These are phyloP conservation scores for Neurospora sp. DNA, from an alignment of 495 filamentous ascomycete genomes.

Conservation along the genomic window DNA sequence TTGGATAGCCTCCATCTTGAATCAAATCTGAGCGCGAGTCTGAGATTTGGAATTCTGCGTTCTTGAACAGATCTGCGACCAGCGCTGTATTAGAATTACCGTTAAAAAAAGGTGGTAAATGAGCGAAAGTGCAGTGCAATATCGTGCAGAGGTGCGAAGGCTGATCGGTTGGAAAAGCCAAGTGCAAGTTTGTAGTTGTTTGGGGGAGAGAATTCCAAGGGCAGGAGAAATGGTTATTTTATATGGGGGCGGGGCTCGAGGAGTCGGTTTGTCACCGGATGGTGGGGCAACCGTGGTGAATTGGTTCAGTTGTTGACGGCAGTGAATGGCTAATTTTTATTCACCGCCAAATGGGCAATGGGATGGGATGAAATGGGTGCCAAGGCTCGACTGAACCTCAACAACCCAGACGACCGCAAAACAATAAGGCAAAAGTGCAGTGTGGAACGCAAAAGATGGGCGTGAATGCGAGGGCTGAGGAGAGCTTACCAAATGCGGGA, in stretches of 20 bases:
- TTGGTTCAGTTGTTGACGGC: neutral
- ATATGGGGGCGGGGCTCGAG: neutral
- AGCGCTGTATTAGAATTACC: constrained; percentile 5
- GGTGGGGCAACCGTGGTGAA: neutral
- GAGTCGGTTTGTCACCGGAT: neutral
- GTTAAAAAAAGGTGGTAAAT: neutral
- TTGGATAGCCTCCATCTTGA: constrained; percentile 75
- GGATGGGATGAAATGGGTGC: neutral
- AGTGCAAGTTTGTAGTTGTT: neutral
- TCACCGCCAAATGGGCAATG: neutral
- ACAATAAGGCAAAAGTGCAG: no score
- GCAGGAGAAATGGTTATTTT: neutral
- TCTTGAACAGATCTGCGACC: constrained; percentile 14
- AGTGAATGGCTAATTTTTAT: neutral
- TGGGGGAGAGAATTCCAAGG: neutral
- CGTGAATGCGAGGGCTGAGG: constrained; percentile 2
- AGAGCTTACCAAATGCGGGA: constrained; percentile 69
- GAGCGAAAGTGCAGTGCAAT: neutral
- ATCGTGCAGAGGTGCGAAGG: neutral
- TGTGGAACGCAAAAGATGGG: neutral
- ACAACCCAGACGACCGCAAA: neutral
- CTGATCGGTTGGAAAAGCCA: neutral
- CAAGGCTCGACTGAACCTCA: neutral
- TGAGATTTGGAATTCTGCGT: constrained; percentile 1
- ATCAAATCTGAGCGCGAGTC: constrained; percentile 13